Base-by-base conservation (phyloP, 2,329 filamentous ascomycete genomes). In the Cercospora sp. region DNA sequence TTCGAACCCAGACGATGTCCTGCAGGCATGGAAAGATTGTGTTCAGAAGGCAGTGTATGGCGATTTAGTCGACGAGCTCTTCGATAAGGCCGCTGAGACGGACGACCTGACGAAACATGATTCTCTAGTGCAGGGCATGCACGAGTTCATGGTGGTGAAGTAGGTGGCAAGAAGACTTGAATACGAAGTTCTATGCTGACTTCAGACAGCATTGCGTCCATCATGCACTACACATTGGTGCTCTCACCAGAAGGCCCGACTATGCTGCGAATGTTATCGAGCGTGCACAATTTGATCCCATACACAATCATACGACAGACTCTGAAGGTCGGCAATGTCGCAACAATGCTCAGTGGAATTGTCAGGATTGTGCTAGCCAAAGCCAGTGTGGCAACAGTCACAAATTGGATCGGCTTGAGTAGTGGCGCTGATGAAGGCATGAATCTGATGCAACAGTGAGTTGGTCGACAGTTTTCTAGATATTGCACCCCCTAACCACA, bases 271-370 rank as follows among this genome's bases (percentile, higher is more conserved):
- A 85, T 94, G 45, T 80, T 92, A 32, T 88, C 90, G 66, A 91
- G 87, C 71, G 84, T 90, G 10, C 89, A 94, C 78, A 87, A 85
- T 65, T 82, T 94, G 66, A 80, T 93, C 0, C 91, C 91, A 0
- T 94, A 93, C 77, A 84, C 86, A 51, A 82, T 92, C 70, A 84
- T 94, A 61, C 86, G 89, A 68, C 90, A 94, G 77, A 92, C 91
- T 0, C 81, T 95, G 3, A 87, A 88, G 49, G 85, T 94, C 13
- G 90, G 91, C 5, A 95, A 94, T 76, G 91, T 91, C 0, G 91
- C 91, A 1, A 91, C 88, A 21, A 94, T 95, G 91, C 89, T 94
- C 66, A 91, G 86, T 74, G 91, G 85, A 67, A 89, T 94, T 85
- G 85, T 91, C 77, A 86, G 84, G 63, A 81, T 94, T 16, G 83